phyloP scores from a whole-genome alignment of 805 yeast species.

The Grigorovia transvaalensis region DNA sequence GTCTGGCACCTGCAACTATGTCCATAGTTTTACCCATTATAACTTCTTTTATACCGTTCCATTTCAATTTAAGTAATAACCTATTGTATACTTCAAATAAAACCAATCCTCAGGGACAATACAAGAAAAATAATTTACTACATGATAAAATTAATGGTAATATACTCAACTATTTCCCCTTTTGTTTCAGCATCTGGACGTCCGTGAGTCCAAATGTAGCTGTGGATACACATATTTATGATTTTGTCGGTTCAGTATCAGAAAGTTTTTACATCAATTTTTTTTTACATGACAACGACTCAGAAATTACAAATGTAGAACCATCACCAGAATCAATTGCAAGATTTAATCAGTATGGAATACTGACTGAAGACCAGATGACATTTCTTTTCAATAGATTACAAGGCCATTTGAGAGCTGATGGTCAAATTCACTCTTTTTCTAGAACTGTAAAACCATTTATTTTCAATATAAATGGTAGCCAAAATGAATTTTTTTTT shows the following conservation, averaged over 20 bases:
- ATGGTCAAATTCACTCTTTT: slow-evolving; percentile 32
- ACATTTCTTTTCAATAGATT: slow-evolving; percentile 48
- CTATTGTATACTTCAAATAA: not conserved
- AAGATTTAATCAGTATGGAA: slow-evolving; percentile 48
- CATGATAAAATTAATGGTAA: slow-evolving; percentile 30
- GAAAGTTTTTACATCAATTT: slow-evolving; percentile 33
- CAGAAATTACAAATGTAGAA: not conserved
- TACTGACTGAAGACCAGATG: slow-evolving; percentile 56
- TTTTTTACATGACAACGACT: slow-evolving; percentile 12
- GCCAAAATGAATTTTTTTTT: slow-evolving; percentile 36
- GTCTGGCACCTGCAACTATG: slow-evolving; percentile 44
- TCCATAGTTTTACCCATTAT: slow-evolving; percentile 43
- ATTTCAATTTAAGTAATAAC: slow-evolving; percentile 7
- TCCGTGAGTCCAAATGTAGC: slow-evolving; percentile 38
- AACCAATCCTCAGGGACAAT: not conserved
- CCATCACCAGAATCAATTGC: slow-evolving; percentile 20
- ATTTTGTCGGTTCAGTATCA: slow-evolving; percentile 52
- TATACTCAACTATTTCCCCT: slow-evolving; percentile 48
- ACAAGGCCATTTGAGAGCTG: slow-evolving; percentile 31
- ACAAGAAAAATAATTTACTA: slow-evolving; percentile 4
- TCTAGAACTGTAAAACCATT: slow-evolving; percentile 39
- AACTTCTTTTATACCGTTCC: slow-evolving; percentile 43
- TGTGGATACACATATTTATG: slow-evolving; percentile 55
- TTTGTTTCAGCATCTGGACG: slow-evolving; percentile 66
- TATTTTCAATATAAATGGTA: slow-evolving; percentile 52